Base-by-base conservation (phyloP, 768 basidiomycete species). In the Chiua virens region DNA sequence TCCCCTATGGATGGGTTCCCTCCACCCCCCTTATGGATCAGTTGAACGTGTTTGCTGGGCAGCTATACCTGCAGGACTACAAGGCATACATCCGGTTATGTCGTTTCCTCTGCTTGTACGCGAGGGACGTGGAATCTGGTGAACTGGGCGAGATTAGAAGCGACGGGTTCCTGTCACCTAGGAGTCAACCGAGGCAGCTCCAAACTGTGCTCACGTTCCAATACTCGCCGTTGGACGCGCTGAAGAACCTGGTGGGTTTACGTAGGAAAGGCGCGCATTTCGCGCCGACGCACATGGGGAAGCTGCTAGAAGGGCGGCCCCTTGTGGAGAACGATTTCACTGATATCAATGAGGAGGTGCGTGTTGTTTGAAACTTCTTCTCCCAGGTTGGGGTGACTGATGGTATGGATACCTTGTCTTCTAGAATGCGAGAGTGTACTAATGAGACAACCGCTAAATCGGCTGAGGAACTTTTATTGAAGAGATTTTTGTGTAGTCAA, bases 251-350 rank as follows among this genome's bases (percentile, higher is more conserved):
- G 35, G 35, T 65, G 14, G 44, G 49, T 14, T 50, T 70, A 32
- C 67, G 74, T 25, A 63, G 75, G 51, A 78, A 75, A 48, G 74
- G 74, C 8, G 59, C 71, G 58, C 56, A 62, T 17, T 78, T 66
- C 52, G 42, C 53, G 17, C 45, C 53, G 40, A 76, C 75, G 13
- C 75, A 76, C 43, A 53, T 76, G 51, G 75, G 75, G 11, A 71
- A 70, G 50, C 61, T 76, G 21, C 41, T 76, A 28, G 52, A 67
- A 40, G 64, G 56, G n/a, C 60, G 50, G 42, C 38, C 47, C 6
- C 50, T 71, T 43, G 51, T 22, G 2, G 41, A 49, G 30, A 52
- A 57, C 42, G 71, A 71, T 43, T 69, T 72, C 15, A 17, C 34
- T 34, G 34, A 34, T 34, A 17, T 34, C 15, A 30, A 7, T 30